Evolutionary conservation across 495 filamentous ascomycete species (phyloP).

Genomic region (Penicillium bovifimosum): DNA sequence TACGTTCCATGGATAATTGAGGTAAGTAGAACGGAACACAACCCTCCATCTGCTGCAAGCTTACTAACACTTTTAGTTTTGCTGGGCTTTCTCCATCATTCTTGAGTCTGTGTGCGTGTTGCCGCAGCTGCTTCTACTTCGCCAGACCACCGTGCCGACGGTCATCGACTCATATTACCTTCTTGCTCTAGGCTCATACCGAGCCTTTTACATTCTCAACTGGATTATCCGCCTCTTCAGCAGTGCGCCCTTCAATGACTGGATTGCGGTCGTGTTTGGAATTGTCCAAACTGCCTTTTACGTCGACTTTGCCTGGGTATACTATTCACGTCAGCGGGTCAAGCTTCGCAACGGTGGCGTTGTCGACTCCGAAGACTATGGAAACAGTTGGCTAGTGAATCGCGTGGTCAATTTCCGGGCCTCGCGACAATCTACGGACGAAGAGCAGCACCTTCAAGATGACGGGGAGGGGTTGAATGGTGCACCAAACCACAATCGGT

Average conservation of each 20-base stretch:
- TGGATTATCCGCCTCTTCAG: constrained; percentile 71
- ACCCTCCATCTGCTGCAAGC: background rate
- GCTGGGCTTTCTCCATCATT: constrained; percentile 82
- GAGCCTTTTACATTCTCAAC: constrained; percentile 84
- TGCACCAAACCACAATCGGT: constrained; percentile 45
- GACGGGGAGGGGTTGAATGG: constrained; percentile 27
- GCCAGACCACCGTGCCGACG: constrained; percentile 91
- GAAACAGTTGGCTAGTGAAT: constrained; percentile 68
- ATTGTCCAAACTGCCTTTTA: constrained; percentile 88
- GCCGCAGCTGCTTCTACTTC: constrained; percentile 84
- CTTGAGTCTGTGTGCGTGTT: constrained; percentile 88
- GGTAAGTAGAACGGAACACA: constrained; percentile 40
- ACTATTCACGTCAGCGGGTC: constrained; percentile 86
- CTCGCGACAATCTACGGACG: constrained; percentile 26
- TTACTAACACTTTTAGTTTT: constrained; percentile 45
- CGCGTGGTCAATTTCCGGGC: constrained; percentile 40
- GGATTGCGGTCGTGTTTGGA: constrained; percentile 76
- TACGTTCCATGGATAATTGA: constrained; percentile 45
- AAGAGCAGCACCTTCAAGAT: constrained; percentile 38
- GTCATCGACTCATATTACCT: constrained; percentile 96
- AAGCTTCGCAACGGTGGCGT: constrained; percentile 88
- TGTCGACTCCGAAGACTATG: constrained; percentile 87
- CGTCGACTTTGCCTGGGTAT: constrained; percentile 94
- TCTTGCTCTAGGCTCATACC: constrained; percentile 80
- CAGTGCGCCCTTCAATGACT: constrained; percentile 56